Evolutionary conservation across 345 rosid genomes (phyloP).

Genomic region (Lepidium sativum): DNA sequence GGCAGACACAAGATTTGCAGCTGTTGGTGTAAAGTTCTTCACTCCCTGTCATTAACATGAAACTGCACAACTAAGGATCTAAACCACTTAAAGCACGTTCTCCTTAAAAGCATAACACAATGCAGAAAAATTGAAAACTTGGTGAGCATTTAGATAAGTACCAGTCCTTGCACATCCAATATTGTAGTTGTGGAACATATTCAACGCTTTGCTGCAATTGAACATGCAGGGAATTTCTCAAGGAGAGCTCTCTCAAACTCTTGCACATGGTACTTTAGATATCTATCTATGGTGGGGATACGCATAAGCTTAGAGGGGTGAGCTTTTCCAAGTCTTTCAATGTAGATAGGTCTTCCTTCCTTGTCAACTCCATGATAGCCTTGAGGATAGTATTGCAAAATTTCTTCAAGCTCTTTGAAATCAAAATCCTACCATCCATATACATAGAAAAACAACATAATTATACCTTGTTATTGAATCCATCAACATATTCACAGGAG

Average conservation of each 20-base stretch:
- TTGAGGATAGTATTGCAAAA: conserved; percentile 85
- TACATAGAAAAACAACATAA: background rate
- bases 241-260: conserved; percentile 84
- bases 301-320: conserved; percentile 80
- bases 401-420: conserved; percentile 86
- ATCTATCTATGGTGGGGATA: conserved; percentile 69
- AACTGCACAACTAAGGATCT: conserved; percentile 21
- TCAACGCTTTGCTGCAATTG: conserved; percentile 72
- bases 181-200: conserved; percentile 78
- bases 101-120: background rate
- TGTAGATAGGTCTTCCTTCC: conserved; percentile 93
- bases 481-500: background rate
- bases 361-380: conserved; percentile 98
- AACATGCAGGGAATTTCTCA: conserved; percentile 92
- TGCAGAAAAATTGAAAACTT: background rate
- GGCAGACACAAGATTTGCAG: conserved; percentile 75
- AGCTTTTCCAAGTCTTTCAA: conserved; percentile 92
- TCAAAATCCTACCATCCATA: conserved; percentile 59
- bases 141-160: conserved; percentile 22
- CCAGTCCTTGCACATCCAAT: conserved; percentile 92
- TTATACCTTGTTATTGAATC: background rate
- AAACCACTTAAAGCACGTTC: background rate
- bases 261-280: conserved; percentile 87
- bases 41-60: conserved; percentile 55
- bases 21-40: conserved; percentile 79